Conservation (phyloP, 345 rosid species). For the Citrus trifoliata region DNA sequence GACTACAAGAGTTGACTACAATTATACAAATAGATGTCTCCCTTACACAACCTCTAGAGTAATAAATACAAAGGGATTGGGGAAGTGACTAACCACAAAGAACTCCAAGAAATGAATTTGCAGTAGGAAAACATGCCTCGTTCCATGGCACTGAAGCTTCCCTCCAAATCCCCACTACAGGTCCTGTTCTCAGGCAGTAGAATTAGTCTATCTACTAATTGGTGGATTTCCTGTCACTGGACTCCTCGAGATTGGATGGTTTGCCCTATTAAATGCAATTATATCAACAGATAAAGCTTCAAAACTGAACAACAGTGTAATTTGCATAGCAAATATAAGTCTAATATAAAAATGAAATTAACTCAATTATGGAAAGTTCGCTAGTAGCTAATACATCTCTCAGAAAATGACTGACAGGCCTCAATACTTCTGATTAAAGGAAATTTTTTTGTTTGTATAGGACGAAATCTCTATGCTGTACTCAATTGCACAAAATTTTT, state of each 20-base stretch:
- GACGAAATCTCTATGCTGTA: neutral
- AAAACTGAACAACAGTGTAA: neutral
- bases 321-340: neutral
- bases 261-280: conserved; percentile 34
- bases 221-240: conserved; percentile 21
- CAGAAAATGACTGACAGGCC: neutral
- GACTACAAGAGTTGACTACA: neutral
- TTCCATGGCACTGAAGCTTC: neutral
- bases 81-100: neutral
- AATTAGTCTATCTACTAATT: conserved; percentile 20
- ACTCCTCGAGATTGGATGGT: conserved; percentile 25
- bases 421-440: neutral
- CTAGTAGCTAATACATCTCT: neutral
- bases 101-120: neutral
- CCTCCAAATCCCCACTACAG: neutral
- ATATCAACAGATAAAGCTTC: neutral
- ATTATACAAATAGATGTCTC: conserved; percentile 8
- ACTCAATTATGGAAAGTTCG: neutral
- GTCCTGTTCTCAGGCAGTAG: conserved; percentile 1
- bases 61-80: neutral
- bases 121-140: neutral
- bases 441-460: neutral
- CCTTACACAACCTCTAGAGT: neutral
- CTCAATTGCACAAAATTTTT: neutral
- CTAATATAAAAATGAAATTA: neutral